Evolutionary conservation across 208 protist species (phyloP), one percentile per base, ranked within the genome.

Genomic region (Acanthamoeba lenticulata): DNA sequence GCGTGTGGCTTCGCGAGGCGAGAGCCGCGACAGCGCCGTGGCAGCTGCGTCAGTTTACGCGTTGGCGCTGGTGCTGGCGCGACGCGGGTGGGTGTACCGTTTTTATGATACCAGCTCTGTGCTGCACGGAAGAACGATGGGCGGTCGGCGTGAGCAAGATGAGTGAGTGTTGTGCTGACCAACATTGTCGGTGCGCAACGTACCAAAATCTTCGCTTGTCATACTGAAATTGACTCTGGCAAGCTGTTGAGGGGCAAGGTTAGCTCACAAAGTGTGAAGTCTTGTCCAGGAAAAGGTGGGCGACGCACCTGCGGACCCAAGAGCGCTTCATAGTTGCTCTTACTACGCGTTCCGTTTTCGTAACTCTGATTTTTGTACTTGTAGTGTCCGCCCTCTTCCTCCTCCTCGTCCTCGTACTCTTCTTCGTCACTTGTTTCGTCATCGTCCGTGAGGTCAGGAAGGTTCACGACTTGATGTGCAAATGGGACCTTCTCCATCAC

Each of bases 331-430:
- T 77, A 77, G 9, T 77, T 77, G 67, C 67, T 77, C 9, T 77
- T 77, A 17, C 40, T n/a, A 7, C 67, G 67, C 29, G 67, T 77
- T 13, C 67, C 67, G 29, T 77, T 77, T 40, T 77, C 67, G 67
- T 77, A 77, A 40, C 67, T 77, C 67, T 77, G 67, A 42, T 77
- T 77, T 77, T 77, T 77, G 67, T 77, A 77, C 29, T 42, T 62
- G 55, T 62, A 62, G 55, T 62, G 67, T 21, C 67, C 62, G 15
- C 32, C 62, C 27, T 72, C 62, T n/a, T 72, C 62, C n/a, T 29
- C 62, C 27, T 38, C 62, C 1, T 72, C 32, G 15, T 72, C 62
- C 0, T 72, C 62, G 11, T 72, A 15, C 13, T 38, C 32, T 1
- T 72, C 15, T n/a, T 72, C 62, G 11, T 72, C 62, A 7, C 32